Conservation (phyloP, 2,329 filamentous ascomycete species). For the Cryphonectria parasitica region DNA sequence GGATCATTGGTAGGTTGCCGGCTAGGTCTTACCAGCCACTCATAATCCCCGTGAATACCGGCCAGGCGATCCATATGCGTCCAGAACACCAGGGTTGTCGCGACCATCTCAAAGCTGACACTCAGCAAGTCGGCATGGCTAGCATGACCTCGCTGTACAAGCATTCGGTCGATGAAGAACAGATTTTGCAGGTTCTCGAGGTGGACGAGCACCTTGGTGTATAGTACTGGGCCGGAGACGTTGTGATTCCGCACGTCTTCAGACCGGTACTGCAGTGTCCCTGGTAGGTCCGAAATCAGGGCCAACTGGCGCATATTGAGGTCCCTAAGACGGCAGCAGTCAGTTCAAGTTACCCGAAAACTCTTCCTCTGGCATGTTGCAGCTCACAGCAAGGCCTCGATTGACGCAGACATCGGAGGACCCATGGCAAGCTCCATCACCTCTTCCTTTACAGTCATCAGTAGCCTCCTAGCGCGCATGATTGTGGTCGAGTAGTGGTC, state of each 20-base stretch:
- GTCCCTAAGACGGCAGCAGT: constrained; percentile 33
- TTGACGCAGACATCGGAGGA: constrained; percentile 41
- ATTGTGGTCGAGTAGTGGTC: constrained; percentile 49
- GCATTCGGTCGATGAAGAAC: constrained; percentile 61
- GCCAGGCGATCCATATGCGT: constrained; percentile 52
- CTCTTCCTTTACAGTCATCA: constrained; percentile 59
- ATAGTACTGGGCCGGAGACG: constrained; percentile 40
- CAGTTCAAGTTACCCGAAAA: not conserved
- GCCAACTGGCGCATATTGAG: constrained; percentile 42
- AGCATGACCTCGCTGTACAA: constrained; percentile 49
- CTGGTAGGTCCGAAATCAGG: constrained; percentile 42
- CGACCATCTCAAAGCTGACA: constrained; percentile 53
- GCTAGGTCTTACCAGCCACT: constrained; percentile 49
- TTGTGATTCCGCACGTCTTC: constrained; percentile 42
- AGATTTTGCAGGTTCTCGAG: constrained; percentile 59
- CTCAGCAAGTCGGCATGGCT: constrained; percentile 46
- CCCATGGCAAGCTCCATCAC: constrained; percentile 61
- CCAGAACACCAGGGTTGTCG: constrained; percentile 51
- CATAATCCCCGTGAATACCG: constrained; percentile 47
- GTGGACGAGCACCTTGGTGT: constrained; percentile 50
- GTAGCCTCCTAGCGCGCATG: constrained; percentile 49
- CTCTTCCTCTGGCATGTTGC: not conserved
- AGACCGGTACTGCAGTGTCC: constrained; percentile 44
- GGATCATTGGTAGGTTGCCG: not conserved
- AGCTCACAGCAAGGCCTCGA: constrained; percentile 40